Evolutionary conservation across 306 rosid genomes (phyloP).

Genomic region (Vicia villosa): DNA sequence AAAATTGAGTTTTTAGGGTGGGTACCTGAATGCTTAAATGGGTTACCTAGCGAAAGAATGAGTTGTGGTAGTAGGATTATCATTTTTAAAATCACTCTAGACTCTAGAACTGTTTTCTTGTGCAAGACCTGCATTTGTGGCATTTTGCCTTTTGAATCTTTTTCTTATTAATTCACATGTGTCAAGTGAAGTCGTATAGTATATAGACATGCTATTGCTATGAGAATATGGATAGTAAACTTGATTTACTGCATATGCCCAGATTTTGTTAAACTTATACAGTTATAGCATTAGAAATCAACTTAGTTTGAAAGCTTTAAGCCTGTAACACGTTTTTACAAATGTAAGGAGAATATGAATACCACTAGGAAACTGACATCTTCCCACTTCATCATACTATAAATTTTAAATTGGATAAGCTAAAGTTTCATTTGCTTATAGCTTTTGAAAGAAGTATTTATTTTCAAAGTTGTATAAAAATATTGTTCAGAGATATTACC

Average conservation of each 20-base stretch:
- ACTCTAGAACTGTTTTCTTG: neutral
- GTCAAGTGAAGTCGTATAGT: neutral
- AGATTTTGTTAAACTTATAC: neutral
- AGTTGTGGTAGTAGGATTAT: neutral
- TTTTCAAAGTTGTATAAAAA: neutral
- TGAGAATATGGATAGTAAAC: neutral
- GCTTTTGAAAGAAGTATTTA: neutral
- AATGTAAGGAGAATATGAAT: neutral
- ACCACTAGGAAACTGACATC: neutral
- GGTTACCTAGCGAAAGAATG: slow-evolving; percentile 8
- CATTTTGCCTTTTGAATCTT: neutral
- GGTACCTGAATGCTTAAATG: neutral
- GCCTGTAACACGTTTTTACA: neutral
- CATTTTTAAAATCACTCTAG: neutral
- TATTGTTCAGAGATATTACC: neutral
- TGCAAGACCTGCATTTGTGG: neutral
- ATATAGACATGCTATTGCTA: neutral
- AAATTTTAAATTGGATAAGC: neutral
- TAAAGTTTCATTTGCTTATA: neutral
- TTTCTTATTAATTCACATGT: neutral
- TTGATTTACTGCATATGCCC: neutral
- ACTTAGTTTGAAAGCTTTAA: neutral
- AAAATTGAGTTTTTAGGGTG: neutral
- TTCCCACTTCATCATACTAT: too few species aligned
- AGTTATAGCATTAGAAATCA: neutral